These are phyloP conservation scores for Xylaria digitata DNA, from an alignment of 2,329 filamentous ascomycete species.

Conservation along the genomic window DNA sequence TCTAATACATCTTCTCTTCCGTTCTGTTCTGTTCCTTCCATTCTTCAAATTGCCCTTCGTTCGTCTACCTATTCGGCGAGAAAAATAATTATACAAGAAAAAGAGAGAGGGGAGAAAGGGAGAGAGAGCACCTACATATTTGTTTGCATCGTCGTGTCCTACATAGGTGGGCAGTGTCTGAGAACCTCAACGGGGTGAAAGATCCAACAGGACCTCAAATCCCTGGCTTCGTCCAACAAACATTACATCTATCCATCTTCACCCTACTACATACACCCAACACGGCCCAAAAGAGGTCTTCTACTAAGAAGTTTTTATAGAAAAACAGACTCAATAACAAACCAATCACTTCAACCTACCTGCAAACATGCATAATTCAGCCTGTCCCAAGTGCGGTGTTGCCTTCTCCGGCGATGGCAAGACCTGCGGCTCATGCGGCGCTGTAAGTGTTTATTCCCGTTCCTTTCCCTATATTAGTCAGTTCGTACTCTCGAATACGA, in stretches of 20 bases:
- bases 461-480: background rate
- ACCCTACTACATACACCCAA: background rate
- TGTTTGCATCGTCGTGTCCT: background rate
- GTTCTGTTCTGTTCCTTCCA: background rate
- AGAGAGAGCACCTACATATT: background rate
- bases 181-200: background rate
- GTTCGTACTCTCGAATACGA: background rate
- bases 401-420: conserved; percentile 59
- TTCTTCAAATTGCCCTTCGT: background rate
- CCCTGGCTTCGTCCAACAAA: background rate
- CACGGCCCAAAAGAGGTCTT: background rate
- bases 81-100: too few species aligned
- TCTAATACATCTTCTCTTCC: background rate
- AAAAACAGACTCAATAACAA: conserved; percentile 23
- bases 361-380: conserved; percentile 55
- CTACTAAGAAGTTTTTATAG: background rate
- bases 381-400: conserved; percentile 69
- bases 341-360: conserved; percentile 8
- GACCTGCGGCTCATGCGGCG: conserved; percentile 67
- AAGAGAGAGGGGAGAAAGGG: background rate
- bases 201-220: background rate
- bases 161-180: background rate
- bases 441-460: conserved; percentile 56
- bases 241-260: background rate
- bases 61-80: background rate